Base-by-base conservation (phyloP, 441 rosid genomes). In the Euphorbia schlechtendalii region DNA sequence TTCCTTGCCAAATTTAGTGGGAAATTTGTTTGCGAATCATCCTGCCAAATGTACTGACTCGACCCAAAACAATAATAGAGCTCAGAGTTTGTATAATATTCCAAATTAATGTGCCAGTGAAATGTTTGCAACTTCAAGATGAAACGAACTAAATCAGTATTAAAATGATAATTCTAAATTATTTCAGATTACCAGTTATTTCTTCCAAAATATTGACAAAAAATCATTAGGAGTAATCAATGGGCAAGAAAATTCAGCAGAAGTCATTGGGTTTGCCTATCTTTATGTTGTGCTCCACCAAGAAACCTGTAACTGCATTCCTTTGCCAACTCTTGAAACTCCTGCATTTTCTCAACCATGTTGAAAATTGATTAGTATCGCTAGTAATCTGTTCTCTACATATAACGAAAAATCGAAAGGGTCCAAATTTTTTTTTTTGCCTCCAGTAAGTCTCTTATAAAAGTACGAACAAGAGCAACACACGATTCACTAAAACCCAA, bases 241-340 rank as follows among this genome's bases (percentile, higher is more conserved):
- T 9, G 5, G 27, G 30, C 12, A 13, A 10, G 22, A 55, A 18
- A 51, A 21, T 36, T 21, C 25, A 51, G 53, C 74, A 77, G 68
- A 77, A 77, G 65, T 75, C 78, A 4, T 43, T 43, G 28, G 77
- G 62, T 40, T 74, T 77, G 57, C 81, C 74, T 3, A 77, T 77
- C 72, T 70, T 70, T 13, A 90, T 81, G 70, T 74, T 82, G 78
- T 75, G 78, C 72, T 84, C 88, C 9, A 70, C 67, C 59, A 85
- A 78, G 76, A 77, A 88, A 66, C 68, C 80, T 25, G 69, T 79
- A 57, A 88, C 82, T 18, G 87, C 90, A 70, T 76, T 83, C 73
- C 77, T 86, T 84, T 88, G 92, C 96, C 96, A 83, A 65, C 93
- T 72, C 76, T 90, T 88, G 69, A 86, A 88, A 76, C 93, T 90